Evolutionary conservation across 805 yeast species (phyloP).

Genomic region (Hanseniaspora guilliermondii): DNA sequence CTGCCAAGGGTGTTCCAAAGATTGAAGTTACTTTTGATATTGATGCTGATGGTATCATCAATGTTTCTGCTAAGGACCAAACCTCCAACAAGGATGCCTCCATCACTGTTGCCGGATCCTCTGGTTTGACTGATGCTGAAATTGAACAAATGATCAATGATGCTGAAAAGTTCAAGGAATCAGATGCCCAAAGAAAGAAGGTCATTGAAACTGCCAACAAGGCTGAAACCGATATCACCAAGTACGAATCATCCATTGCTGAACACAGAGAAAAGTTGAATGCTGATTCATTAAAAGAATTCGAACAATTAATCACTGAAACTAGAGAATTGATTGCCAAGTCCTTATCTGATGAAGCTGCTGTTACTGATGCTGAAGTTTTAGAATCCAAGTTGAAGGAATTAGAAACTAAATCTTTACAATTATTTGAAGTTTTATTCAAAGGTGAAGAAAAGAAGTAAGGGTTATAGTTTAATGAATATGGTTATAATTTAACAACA

Average conservation of each 20-base stretch:
- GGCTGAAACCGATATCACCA: slow-evolving; percentile 69
- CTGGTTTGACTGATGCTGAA: slow-evolving; percentile 82
- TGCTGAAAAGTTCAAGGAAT: slow-evolving; percentile 78
- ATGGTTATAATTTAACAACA: not conserved
- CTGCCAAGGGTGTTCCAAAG: slow-evolving; percentile 76
- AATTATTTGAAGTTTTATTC: slow-evolving; percentile 55
- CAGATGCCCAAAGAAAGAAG: slow-evolving; percentile 77
- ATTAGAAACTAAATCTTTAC: slow-evolving; percentile 61
- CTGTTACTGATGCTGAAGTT: slow-evolving; percentile 43
- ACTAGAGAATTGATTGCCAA: slow-evolving; percentile 56
- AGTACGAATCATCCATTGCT: slow-evolving; percentile 72
- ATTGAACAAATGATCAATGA: slow-evolving; percentile 84
- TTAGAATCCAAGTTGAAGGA: slow-evolving; percentile 65
- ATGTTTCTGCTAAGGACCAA: slow-evolving; percentile 88
- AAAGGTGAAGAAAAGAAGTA: slow-evolving; percentile 21
- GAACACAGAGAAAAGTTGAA: slow-evolving; percentile 57
- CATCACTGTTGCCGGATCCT: slow-evolving; percentile 91
- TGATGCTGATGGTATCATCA: slow-evolving; percentile 95
- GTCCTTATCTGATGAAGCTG: slow-evolving; percentile 41
- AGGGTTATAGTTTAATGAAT: not conserved
- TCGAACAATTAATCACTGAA: slow-evolving; percentile 40
- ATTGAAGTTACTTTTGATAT: slow-evolving; percentile 85
- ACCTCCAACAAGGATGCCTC: slow-evolving; percentile 88
- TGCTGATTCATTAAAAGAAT: slow-evolving; percentile 35
- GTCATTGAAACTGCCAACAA: slow-evolving; percentile 68